A percentile compares a stretch with the other conserved stretches of the same genome.
These are phyloP conservation scores for Fusarium secorum DNA, from an alignment of 2,329 filamentous ascomycete genomes.

Conservation along the genomic window DNA sequence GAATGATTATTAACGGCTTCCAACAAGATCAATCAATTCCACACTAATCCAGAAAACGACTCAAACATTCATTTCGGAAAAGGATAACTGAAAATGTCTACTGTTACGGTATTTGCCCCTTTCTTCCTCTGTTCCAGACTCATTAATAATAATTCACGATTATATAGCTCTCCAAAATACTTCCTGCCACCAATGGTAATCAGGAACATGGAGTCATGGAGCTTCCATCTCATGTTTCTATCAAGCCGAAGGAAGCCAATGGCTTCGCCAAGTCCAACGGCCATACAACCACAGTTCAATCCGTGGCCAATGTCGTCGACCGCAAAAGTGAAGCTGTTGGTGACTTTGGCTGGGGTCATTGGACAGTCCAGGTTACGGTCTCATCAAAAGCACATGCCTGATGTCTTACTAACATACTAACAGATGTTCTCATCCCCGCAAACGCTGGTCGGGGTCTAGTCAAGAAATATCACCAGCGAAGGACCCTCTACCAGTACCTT, in stretches of 20 bases:
- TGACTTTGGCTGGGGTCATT: not conserved
- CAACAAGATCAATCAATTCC: not conserved
- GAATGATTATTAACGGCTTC: not conserved
- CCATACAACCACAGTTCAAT: not conserved
- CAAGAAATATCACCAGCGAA: not conserved
- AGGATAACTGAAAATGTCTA: not conserved
- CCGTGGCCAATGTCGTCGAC: not conserved
- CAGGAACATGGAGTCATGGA: not conserved
- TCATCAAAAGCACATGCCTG: not conserved
- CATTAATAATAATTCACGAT: too few species aligned
- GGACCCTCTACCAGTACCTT: not conserved
- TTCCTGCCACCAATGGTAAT: not conserved
- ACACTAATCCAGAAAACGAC: not conserved
- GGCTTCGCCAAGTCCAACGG: not conserved
- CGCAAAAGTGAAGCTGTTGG: not conserved
- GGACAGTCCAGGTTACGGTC: not conserved
- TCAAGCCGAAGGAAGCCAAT: not conserved
- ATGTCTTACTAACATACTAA: accelerated
- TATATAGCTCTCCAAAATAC: not conserved
- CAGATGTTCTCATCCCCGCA: not conserved
- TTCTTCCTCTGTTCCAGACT: too few species aligned
- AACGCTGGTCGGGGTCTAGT: not conserved
- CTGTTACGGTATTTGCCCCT: not conserved
- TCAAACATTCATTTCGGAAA: not conserved
- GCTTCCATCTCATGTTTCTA: not conserved